Conservation (phyloP, 2,329 filamentous ascomycete species). For the Monosporascus sp. region DNA sequence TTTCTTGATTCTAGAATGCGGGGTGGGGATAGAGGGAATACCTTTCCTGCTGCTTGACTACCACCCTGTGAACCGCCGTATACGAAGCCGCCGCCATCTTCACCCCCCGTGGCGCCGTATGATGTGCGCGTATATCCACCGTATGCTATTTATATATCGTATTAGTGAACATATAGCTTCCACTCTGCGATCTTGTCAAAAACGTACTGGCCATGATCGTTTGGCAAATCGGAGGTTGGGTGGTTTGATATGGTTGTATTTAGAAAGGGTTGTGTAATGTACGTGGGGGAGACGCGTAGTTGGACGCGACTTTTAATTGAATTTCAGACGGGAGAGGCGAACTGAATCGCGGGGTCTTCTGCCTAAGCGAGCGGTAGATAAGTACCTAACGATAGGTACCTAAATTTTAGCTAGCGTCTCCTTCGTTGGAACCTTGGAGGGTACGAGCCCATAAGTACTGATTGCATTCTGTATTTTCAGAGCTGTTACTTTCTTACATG, state of each 20-base stretch:
- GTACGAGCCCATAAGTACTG: too few species aligned
- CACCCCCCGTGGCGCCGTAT: conserved; percentile 51
- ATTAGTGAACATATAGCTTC: conserved; percentile 1
- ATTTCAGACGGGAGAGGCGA: not conserved
- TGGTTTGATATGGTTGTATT: not conserved
- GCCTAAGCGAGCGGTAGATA: too few species aligned
- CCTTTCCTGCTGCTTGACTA: conserved; percentile 39
- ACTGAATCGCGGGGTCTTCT: conserved; percentile 3
- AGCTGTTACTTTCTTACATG: too few species aligned
- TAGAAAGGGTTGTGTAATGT: not conserved
- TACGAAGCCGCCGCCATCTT: conserved; percentile 58
- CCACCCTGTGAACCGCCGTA: conserved; percentile 54
- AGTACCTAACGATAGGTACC: too few species aligned
- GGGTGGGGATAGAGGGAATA: not conserved
- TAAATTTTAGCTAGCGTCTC: too few species aligned
- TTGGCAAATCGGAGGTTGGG: not conserved
- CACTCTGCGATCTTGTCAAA: not conserved
- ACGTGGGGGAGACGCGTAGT: conserved; percentile 3
- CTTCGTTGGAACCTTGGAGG: too few species aligned
- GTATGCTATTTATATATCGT: conserved; percentile 38
- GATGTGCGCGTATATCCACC: conserved; percentile 40
- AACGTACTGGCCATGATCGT: conserved; percentile 12
- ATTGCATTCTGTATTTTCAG: too few species aligned
- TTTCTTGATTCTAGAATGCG: not conserved
- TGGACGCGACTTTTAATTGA: conserved; percentile 9